These are phyloP conservation scores for Coemansia umbellata DNA, from an alignment of 192 early-diverging fungal species.

Conservation along the genomic window DNA sequence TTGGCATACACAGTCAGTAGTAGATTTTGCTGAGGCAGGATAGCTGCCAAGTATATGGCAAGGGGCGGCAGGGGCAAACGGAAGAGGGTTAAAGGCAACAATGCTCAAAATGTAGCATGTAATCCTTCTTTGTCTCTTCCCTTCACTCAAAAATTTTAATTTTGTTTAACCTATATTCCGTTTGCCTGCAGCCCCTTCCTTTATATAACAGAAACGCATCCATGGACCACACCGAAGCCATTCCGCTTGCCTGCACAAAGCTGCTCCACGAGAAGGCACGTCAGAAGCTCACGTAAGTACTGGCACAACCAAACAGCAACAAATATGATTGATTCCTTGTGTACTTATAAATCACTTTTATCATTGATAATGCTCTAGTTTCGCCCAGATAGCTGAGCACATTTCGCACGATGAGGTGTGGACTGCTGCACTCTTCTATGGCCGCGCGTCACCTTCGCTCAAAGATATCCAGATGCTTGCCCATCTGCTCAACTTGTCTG, in stretches of 20 bases:
- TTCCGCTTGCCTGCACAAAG: slow-evolving; percentile 38
- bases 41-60: too few relatives aligned
- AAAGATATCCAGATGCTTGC: slow-evolving; percentile 41
- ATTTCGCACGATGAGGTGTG: slow-evolving; percentile 62
- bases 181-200: too few relatives aligned
- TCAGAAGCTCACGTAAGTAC: slow-evolving; percentile 33
- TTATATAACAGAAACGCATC: too few relatives aligned
- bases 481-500: slow-evolving; percentile 36
- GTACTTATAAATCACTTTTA: not conserved
- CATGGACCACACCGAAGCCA: slow-evolving; percentile 17
- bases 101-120: not conserved
- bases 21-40: too few relatives aligned
- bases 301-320: too few relatives aligned
- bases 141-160: too few relatives aligned
- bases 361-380: slow-evolving; percentile 30
- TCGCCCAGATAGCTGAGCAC: slow-evolving; percentile 54
- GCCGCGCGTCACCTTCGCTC: slow-evolving; percentile 54
- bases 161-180: too few relatives aligned
- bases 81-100: too few relatives aligned
- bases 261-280: slow-evolving; percentile 45
- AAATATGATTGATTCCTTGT: not conserved
- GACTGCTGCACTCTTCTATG: slow-evolving; percentile 66
- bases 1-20: too few relatives aligned
- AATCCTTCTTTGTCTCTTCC: not conserved
- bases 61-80: too few relatives aligned